Conservation (phyloP, 2,329 filamentous ascomycete genomes). For the Fusarium sp. region DNA sequence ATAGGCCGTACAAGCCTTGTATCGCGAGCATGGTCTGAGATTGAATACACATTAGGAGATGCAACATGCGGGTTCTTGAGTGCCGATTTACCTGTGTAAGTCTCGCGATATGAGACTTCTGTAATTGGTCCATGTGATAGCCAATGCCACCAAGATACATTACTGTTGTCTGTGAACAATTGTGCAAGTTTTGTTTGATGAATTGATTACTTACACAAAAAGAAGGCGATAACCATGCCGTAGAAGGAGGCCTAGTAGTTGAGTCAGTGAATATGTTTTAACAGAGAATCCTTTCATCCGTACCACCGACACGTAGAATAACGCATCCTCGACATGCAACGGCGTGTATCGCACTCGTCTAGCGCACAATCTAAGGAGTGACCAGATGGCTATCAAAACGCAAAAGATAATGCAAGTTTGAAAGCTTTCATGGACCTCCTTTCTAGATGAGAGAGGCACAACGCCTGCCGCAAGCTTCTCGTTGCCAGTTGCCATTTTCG, state of each 20-base stretch:
- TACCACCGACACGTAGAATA: constrained; percentile 32
- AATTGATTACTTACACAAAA: constrained; percentile 19
- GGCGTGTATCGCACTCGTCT: constrained; percentile 18
- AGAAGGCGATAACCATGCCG: constrained; percentile 20
- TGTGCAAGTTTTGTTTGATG: no score
- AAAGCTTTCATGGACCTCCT: constrained; percentile 14
- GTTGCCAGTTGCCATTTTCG: not conserved
- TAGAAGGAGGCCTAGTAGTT: constrained; percentile 16
- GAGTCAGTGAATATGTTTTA: not conserved
- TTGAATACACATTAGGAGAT: not conserved
- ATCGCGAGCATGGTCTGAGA: constrained; percentile 25
- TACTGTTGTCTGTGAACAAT: constrained; percentile 11
- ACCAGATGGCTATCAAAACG: constrained; percentile 25
- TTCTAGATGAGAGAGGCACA: not conserved
- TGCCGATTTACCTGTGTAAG: constrained; percentile 18
- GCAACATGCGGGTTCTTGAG: not conserved
- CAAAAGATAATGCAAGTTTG: constrained; percentile 23
- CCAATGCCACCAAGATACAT: constrained; percentile 25
- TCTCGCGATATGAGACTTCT: constrained; percentile 17
- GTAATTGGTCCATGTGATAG: constrained; percentile 24
- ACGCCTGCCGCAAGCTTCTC: not conserved
- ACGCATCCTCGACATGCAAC: constrained; percentile 19
- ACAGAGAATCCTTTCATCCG: not conserved
- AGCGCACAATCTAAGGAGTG: constrained; percentile 17
- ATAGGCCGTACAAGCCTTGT: constrained; percentile 24